Percentiles rank a stretch among this genome's conserved stretches.
Conservation (phyloP, 352 stramenopile species). For the Phytophthora aleatoria region DNA sequence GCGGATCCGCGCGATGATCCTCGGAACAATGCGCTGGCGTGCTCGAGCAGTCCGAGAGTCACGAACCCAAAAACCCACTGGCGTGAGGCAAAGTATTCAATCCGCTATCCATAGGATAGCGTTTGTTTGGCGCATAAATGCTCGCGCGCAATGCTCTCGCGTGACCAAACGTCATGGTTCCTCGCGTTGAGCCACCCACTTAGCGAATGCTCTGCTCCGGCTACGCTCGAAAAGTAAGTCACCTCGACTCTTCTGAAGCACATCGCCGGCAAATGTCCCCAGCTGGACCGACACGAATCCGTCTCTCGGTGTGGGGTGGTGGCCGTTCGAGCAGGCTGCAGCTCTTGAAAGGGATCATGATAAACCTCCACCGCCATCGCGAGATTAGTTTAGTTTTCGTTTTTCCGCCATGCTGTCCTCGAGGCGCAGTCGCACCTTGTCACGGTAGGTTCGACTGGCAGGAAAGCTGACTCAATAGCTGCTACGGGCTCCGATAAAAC, state of each 20-base stretch:
- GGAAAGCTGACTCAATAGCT: conserved; percentile 5
- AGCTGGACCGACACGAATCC: conserved; percentile 31
- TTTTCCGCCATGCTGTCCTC: conserved; percentile 35
- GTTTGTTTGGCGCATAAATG: conserved; percentile 8
- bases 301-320: conserved; percentile 29
- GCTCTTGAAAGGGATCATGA: conserved; percentile 31
- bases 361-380: conserved; percentile 13
- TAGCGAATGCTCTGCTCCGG: conserved; percentile 13
- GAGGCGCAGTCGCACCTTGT: conserved; percentile 24
- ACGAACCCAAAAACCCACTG: conserved; percentile 5
- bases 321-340: conserved; percentile 12
- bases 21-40: conserved; percentile 4
- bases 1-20: no score
- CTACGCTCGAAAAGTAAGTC: conserved; percentile 27
- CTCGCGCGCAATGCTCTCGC: not conserved
- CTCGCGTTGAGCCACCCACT: conserved; percentile 9
- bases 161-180: conserved; percentile 5
- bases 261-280: conserved; percentile 34
- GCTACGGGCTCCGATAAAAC: conserved; percentile 27
- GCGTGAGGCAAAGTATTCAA: not conserved
- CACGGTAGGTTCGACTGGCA: conserved; percentile 29
- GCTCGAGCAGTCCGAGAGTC: conserved; percentile 1
- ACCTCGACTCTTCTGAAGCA: conserved; percentile 36
- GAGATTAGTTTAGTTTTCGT: conserved; percentile 27
- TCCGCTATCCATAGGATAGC: not conserved